Evolutionary conservation across 31 red algal species (phyloP), one percentile per base, ranked within the genome.

Genomic region (Asparagopsis taxiformis): DNA sequence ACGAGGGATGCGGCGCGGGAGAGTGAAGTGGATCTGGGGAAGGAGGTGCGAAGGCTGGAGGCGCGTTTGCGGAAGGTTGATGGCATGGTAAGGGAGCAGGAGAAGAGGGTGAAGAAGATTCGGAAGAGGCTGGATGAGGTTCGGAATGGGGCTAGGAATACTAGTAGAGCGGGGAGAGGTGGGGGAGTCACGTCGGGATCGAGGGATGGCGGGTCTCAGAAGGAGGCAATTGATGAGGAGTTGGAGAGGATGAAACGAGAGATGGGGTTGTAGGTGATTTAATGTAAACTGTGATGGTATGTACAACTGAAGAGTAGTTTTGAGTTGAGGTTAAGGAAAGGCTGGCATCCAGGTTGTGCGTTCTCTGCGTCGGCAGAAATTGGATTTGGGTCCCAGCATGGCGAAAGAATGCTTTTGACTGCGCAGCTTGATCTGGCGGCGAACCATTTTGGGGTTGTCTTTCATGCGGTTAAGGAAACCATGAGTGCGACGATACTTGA

Each of bases 401-500:
- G 84, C 65, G 49, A 62, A 88, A n/a, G 55, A 48, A 31, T 69
- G 50, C 28, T 72, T 69, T 36, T 88, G 43, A 8, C 31, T 11
- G 33, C 79, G 78, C n/a, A 62, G 35, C 6, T 51, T 35, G 3
- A 31, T 33, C 44, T 88, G 74, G n/a, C 58, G 58, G 35, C 24
- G 58, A 30, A 88, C 62, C 19, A 88, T 71, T 13, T 73, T 63
- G 2, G 84, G 84, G 65, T 34, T 79, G 1, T 79, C 65, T n/a
- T 51, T 55, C 28, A 72, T 6, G 24, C 84, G 84, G 57, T 49
- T 52, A 38, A 80, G 85, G 54, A 90, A 90, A 30, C 85, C 85
- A 60, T 90, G 85, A 55, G 66, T 90, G 50, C 85, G 85, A 24
- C 70, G 57, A 60, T 91, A 91, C 33, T 65, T 59, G 38, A 91